Evolutionary conservation across 306 rosid species (phyloP), one percentile per base, ranked within the genome.

Genomic region (Malus asiatica): DNA sequence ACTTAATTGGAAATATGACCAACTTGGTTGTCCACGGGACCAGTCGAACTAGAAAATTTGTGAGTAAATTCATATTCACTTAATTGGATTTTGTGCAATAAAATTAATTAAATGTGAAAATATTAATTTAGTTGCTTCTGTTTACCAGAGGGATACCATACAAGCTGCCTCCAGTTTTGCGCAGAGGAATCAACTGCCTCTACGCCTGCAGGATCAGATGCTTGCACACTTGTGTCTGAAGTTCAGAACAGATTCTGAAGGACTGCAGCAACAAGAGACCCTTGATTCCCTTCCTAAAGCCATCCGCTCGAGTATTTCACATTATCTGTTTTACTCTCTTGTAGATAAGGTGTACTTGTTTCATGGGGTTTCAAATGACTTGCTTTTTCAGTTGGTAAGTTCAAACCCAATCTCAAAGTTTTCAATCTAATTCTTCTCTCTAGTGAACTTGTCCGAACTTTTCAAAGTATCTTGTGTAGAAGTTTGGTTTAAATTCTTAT

Each of bases 131-230:
- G 9, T 44, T 4, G 14, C 22, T 51, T 63, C 42, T 10, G 3
- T 46, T 35, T 78, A 23, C 45, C 81, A 95, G 99, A 90, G 99
- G 75, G 98, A 92, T 82, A 88, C 98, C 29, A 90, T 96, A 72
- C 96, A 96, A 84, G 97, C 98, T 51, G 99, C 99, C 44, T 89
- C 97, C n/a, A 90, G 91, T 81, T 96, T 96, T 66, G 96, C 97
- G 0, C 96, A 88, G 23, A 87, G 98, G 89, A 96, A 96, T 65
- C 97, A 82, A 73, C 84, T 96, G 79, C 97, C 99, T 9, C 3
- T 10, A 46, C 89, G 98, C 33, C 76, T 96, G 74, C 97, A 92
- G 83, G 99, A 92, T 32, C 97, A 96, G 76, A 96, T 96, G 99
- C 91, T 96, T 79, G 96, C 97, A 8, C 98, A 92, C 79, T 84